Conservation (phyloP, 2,329 filamentous ascomycete species). For the Sporothrix pallida region DNA sequence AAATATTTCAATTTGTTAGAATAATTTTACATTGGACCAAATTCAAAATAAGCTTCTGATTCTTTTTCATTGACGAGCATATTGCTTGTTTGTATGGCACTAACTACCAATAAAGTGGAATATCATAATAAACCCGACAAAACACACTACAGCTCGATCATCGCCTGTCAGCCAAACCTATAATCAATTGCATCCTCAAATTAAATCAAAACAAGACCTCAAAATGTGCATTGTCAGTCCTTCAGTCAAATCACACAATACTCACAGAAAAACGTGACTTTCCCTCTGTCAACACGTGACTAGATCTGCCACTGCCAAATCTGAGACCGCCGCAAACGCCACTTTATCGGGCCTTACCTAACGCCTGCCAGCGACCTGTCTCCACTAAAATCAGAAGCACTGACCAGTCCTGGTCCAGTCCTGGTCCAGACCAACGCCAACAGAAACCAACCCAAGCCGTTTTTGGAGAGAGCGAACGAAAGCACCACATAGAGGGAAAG, state of each 20-base stretch:
- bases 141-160: no score
- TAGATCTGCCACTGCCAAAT: neutral
- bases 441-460: neutral
- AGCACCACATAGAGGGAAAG: neutral
- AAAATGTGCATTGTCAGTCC: no score
- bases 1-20: no score
- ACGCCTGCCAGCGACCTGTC: neutral
- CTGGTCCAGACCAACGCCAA: neutral
- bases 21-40: no score
- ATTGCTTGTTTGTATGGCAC: no score
- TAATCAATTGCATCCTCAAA: neutral
- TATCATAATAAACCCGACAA: no score
- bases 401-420: constrained; percentile 23
- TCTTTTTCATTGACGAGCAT: no score
- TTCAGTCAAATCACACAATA: no score
- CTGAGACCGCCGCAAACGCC: neutral
- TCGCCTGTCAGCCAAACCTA: neutral
- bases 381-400: constrained; percentile 12
- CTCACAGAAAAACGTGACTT: neutral
- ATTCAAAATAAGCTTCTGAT: no score
- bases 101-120: no score
- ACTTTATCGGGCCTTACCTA: neutral
- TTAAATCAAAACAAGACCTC: no score
- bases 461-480: constrained; percentile 8
- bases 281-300: neutral